Base-by-base conservation (phyloP, 2,329 filamentous ascomycete species). In the Aspergillus ochraceus region DNA sequence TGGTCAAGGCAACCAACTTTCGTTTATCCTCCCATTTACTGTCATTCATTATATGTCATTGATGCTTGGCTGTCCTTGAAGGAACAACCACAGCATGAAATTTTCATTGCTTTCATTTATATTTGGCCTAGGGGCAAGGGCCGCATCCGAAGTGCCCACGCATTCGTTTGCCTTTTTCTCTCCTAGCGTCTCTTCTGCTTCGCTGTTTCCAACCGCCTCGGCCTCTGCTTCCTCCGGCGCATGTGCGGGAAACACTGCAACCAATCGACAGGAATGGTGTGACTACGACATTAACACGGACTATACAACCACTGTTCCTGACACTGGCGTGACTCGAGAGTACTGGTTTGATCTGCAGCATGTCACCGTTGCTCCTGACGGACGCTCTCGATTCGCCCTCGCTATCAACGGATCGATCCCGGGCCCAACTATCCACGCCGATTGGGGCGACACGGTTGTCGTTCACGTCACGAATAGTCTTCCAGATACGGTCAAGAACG, bases 321-420 rank as follows among this genome's bases (percentile, higher is more conserved):
- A 65, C 11, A 66, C 64, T 0, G 59, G 59, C 4, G 60, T 63
- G 4, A 56, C 54, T 2, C 52, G 63, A 9, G 66, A 68, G 24
- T 66, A 66, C 46, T 66, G 59, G 57, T 60, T 68, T 10, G 51
- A 60, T 2, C 52, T 68, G 6, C 58, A 65, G 24, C 56, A 65
- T 17, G 52, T 60, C 10, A 66, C 57, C 22, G 57, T 59, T 8
- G 49, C 63, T 17, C 64, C 60, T 1, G 68, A 70, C 29, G 68
- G 68, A n/a, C 72, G 78, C 54, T 58, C 72, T 0, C 72, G 78
- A 11, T 65, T 79, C 29, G 76, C 80, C 20, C 65, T 79, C 58
- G 79, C 90, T 32, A 78, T 90, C 69, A 89, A 90, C 70, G 84
- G 84, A 5, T 81, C 85, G 47, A 88, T 85, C 60, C 89, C 89